These are phyloP conservation scores for Arthonia radiata DNA, from an alignment of 495 filamentous ascomycete genomes.

Conservation along the genomic window DNA sequence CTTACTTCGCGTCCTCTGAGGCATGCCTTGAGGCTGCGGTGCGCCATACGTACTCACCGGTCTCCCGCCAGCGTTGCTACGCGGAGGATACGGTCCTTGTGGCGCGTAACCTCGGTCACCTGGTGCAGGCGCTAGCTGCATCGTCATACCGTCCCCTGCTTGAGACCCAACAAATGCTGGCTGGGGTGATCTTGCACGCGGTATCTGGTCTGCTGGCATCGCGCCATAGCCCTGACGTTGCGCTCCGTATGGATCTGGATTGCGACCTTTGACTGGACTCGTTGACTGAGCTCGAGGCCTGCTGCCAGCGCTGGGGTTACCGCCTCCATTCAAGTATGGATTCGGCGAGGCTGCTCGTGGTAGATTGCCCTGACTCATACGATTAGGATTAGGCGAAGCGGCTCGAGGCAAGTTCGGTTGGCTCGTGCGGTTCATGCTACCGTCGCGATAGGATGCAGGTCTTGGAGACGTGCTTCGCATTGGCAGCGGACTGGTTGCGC, in stretches of 20 bases:
- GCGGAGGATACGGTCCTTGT: slow-evolving; percentile 12
- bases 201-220: slow-evolving; percentile 4
- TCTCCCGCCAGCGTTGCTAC: slow-evolving; percentile 15
- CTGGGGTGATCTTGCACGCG: slow-evolving; percentile 3
- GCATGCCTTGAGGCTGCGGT: slow-evolving; percentile 16
- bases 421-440: slow-evolving; percentile 5
- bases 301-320: slow-evolving; percentile 1
- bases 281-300: slow-evolving; percentile 16
- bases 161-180: slow-evolving; percentile 18
- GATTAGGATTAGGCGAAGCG: slow-evolving; percentile 24
- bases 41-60: slow-evolving; percentile 41
- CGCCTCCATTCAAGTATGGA: slow-evolving; percentile 8
- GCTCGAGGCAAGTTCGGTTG: slow-evolving; percentile 20
- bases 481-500: no score
- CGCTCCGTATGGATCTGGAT: no score
- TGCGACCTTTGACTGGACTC: slow-evolving; percentile 24
- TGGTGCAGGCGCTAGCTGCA: slow-evolving; percentile 40
- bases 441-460: not conserved
- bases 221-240: no score
- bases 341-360: slow-evolving; percentile 10
- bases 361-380: slow-evolving; percentile 10
- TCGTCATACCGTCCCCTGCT: slow-evolving; percentile 38
- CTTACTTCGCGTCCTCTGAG: slow-evolving; percentile 45
- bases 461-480: slow-evolving; percentile 2
- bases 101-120: slow-evolving; percentile 13